Percentiles rank a stretch among this genome's conserved stretches.
Evolutionary conservation across 371 early-diverging fungal genomes (phyloP).

Genomic region (Mortierella sp.): DNA sequence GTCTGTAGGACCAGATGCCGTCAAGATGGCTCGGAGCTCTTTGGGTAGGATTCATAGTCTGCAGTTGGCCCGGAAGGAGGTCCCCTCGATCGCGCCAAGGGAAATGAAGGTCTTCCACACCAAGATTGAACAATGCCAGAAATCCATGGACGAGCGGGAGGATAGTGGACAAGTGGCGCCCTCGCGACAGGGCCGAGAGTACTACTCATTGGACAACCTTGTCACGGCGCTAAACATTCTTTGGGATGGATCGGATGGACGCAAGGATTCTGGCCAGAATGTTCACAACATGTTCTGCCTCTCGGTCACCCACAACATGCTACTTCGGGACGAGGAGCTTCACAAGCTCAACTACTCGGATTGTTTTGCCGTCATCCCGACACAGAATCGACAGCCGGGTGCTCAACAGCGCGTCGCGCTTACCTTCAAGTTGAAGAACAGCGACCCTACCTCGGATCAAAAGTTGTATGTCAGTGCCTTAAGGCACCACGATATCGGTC

Average conservation of each 20-base stretch:
- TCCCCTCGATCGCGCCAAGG: background rate
- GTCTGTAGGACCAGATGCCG: background rate
- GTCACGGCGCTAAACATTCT: background rate
- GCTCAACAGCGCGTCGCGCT: background rate
- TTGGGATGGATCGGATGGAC: background rate
- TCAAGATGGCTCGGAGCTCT: slow-evolving; percentile 1
- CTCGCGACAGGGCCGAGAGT: background rate
- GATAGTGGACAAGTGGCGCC: background rate
- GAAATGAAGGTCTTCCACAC: background rate
- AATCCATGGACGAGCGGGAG: background rate
- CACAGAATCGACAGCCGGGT: background rate
- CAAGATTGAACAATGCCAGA: background rate
- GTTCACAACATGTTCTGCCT: background rate
- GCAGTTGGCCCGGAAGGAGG: background rate
- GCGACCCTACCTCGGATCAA: background rate
- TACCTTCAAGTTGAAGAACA: background rate
- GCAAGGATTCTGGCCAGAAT: background rate
- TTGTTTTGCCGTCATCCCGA: background rate
- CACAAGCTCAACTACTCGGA: background rate
- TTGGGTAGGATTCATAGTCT: background rate
- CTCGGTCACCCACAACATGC: background rate
- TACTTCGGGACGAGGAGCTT: background rate
- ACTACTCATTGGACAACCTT: background rate
- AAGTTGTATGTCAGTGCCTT: background rate
- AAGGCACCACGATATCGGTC: background rate